These are phyloP conservation scores for Rhexocercosporidium sp. DNA, from an alignment of 2,329 filamentous ascomycete genomes.

Conservation along the genomic window DNA sequence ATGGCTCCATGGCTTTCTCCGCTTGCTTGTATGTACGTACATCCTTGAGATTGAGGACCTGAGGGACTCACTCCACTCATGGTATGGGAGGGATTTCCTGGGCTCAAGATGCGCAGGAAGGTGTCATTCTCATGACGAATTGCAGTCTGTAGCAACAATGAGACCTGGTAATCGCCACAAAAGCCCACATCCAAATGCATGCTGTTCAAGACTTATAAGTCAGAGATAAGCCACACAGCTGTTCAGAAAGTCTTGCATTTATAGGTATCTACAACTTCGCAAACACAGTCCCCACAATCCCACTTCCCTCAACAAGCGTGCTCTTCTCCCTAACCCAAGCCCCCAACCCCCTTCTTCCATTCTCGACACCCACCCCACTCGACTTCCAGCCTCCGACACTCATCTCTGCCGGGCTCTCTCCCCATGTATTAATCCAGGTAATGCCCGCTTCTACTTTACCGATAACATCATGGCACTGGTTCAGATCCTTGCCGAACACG, in stretches of 20 bases:
- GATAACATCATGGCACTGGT: slow-evolving; percentile 74
- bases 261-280: slow-evolving; percentile 54
- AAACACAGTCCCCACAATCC: slow-evolving; percentile 74
- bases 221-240: neutral
- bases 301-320: slow-evolving; percentile 79
- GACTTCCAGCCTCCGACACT: slow-evolving; percentile 91
- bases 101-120: neutral
- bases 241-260: neutral
- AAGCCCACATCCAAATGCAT: neutral
- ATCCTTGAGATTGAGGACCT: neutral
- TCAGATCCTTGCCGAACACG: slow-evolving; percentile 79
- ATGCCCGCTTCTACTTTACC: slow-evolving; percentile 79
- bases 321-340: slow-evolving; percentile 89
- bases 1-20: neutral
- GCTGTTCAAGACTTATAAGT: too few relatives aligned
- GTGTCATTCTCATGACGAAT: neutral
- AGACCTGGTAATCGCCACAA: neutral
- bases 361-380: slow-evolving; percentile 87
- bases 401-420: slow-evolving; percentile 92
- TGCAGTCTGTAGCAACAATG: neutral
- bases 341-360: slow-evolving; percentile 78
- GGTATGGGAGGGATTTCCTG: neutral
- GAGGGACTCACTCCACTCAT: neutral
- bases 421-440: slow-evolving; percentile 93
- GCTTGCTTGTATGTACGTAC: neutral